Conservation (phyloP, 164 flowering plant species). For the grape (Vitis vinifera) region ASM3070453v1 NC_081809.1:737501-738000, state of each 20-base stretch:
- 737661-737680: slow-evolving; percentile 57
- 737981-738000: not conserved
- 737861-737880: no score
- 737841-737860: no score
- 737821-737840: no score
- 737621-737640: slow-evolving; percentile 92
- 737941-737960: not conserved
- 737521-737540: slow-evolving; percentile 66
- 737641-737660: slow-evolving; percentile 83
- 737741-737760: not conserved
- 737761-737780: no score
- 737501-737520: slow-evolving; percentile 79
- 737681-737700: not conserved
- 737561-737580: slow-evolving; percentile 74
- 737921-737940: not conserved
- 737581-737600: slow-evolving; percentile 79
- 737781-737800: no score
- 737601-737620: slow-evolving; percentile 96
- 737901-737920: not conserved
- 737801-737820: no score
- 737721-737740: no score
- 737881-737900: no score
- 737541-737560: slow-evolving; percentile 77
- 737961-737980: not conserved
- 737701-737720: not conserved